These are phyloP conservation scores for Sphagnum magellanicum DNA, from an alignment of 228 moss, liverwort and hornwort genomes.

Conservation along the genomic window DNA sequence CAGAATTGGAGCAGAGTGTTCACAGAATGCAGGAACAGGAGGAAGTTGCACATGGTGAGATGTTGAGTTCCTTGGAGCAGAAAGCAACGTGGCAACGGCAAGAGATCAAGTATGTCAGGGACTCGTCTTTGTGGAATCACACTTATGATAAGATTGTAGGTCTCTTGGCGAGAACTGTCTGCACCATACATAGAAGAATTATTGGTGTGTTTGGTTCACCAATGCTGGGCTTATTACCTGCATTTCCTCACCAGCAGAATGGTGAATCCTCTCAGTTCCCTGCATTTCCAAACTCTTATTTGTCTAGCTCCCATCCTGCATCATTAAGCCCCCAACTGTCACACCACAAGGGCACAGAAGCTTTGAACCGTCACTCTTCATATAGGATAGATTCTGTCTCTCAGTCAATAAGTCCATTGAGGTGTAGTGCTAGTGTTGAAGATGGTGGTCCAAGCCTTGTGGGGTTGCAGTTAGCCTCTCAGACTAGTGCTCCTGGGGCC, in stretches of 20 bases:
- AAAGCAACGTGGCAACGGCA: conserved; percentile 81
- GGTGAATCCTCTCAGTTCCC: conserved; percentile 36
- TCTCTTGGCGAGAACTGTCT: conserved; percentile 79
- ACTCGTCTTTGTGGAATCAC: conserved; percentile 87
- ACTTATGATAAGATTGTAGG: conserved; percentile 85
- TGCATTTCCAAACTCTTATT: conserved; percentile 8
- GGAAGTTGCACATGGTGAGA: conserved; percentile 56
- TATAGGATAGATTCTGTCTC: conserved; percentile 56
- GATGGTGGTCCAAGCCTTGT: conserved; percentile 22
- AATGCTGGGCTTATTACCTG: conserved; percentile 78
- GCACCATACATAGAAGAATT: conserved; percentile 86
- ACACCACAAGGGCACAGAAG: conserved; percentile 34
- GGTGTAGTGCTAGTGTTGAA: conserved; percentile 38
- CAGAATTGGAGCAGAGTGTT: conserved; percentile 77
- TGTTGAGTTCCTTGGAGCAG: conserved; percentile 62
- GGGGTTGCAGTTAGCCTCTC: conserved; percentile 36
- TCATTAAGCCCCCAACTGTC: conserved; percentile 45
- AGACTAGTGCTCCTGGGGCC: conserved; percentile 31
- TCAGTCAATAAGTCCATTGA: conserved; percentile 36
- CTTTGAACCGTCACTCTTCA: conserved; percentile 46
- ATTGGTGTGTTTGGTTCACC: conserved; percentile 83
- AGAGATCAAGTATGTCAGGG: conserved; percentile 79
- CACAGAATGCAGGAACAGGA: conserved; percentile 72
- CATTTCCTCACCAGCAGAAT: conserved; percentile 48
- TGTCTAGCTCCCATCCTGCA: conserved; percentile 35